A percentile compares a stretch with the other conserved stretches of the same genome.
Evolutionary conservation across 148 eudicot genomes (phyloP).

Genomic region (Persicaria maculosa): DNA sequence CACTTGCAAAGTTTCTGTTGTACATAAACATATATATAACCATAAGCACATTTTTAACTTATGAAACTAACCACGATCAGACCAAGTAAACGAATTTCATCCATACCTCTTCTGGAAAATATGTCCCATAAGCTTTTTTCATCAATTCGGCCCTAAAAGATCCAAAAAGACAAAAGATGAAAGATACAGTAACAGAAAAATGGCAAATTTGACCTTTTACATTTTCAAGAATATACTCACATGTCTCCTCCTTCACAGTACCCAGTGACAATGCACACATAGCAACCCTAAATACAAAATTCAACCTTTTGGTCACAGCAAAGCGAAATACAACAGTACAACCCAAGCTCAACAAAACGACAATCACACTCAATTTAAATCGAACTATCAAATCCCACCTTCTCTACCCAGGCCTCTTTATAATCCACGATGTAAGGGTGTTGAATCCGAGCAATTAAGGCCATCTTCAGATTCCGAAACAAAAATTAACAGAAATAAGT

Average conservation of each 20-base stretch:
- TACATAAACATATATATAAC: slow-evolving; percentile 9
- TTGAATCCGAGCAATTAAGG: slow-evolving; percentile 83
- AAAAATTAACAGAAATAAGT: neutral
- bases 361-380: neutral
- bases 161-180: slow-evolving; percentile 14
- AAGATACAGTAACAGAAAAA: slow-evolving; percentile 3
- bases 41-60: neutral
- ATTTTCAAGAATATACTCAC: slow-evolving; percentile 46
- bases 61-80: neutral
- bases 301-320: slow-evolving; percentile 6
- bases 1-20: slow-evolving; percentile 84
- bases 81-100: neutral
- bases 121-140: slow-evolving; percentile 80
- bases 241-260: slow-evolving; percentile 99
- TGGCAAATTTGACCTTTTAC: neutral
- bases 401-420: slow-evolving; percentile 99
- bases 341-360: slow-evolving; percentile 1
- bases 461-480: slow-evolving; percentile 52
- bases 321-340: neutral
- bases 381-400: slow-evolving; percentile 40
- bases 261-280: slow-evolving; percentile 97
- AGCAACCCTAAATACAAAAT: slow-evolving; percentile 67
- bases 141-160: slow-evolving; percentile 72
- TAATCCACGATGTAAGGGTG: slow-evolving; percentile 93
- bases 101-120: slow-evolving; percentile 83